Percentiles rank a stretch among this genome's conserved stretches.
Conservation (phyloP, 495 filamentous ascomycete species). For the Pyronema omphalodes region DNA sequence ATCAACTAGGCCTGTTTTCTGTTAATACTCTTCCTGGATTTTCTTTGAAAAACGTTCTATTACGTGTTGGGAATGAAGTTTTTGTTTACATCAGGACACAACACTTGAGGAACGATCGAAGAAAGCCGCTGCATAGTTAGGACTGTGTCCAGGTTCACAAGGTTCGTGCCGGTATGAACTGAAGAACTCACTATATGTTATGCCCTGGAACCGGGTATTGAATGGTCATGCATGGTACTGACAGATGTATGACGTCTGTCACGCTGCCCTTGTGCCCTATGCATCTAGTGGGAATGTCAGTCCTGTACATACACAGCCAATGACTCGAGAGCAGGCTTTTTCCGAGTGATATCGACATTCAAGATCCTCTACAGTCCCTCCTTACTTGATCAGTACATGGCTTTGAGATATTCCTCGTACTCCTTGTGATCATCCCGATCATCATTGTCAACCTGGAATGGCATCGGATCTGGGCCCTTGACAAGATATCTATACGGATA, state of each 20-base stretch:
- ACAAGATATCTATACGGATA: conserved; percentile 13
- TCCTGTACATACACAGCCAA: conserved; percentile 6
- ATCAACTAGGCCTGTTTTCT: too few species aligned
- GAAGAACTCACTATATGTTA: conserved; percentile 4
- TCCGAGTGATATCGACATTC: conserved; percentile 2
- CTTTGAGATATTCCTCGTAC: conserved; percentile 10
- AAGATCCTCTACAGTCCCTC: conserved; percentile 8
- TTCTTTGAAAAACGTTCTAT: too few species aligned
- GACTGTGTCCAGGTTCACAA: too few species aligned
- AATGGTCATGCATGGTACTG: conserved; percentile 4
- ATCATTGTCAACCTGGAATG: neutral
- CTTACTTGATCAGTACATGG: conserved; percentile 3
- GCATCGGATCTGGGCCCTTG: conserved; percentile 6
- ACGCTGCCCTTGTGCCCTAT: neutral
- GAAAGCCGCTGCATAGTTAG: too few species aligned
- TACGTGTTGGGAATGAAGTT: too few species aligned
- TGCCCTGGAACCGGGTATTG: neutral
- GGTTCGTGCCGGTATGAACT: neutral
- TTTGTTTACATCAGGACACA: too few species aligned
- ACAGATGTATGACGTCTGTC: neutral
- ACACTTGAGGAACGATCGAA: too few species aligned
- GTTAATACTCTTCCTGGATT: too few species aligned
- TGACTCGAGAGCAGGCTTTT: neutral
- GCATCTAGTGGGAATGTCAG: too few species aligned
- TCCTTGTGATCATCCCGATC: conserved; percentile 1